Percentiles rank a stretch among this genome's conserved stretches.
These are phyloP conservation scores for Penicillium antarcticum DNA, from an alignment of 495 filamentous ascomycete genomes.

Conservation along the genomic window DNA sequence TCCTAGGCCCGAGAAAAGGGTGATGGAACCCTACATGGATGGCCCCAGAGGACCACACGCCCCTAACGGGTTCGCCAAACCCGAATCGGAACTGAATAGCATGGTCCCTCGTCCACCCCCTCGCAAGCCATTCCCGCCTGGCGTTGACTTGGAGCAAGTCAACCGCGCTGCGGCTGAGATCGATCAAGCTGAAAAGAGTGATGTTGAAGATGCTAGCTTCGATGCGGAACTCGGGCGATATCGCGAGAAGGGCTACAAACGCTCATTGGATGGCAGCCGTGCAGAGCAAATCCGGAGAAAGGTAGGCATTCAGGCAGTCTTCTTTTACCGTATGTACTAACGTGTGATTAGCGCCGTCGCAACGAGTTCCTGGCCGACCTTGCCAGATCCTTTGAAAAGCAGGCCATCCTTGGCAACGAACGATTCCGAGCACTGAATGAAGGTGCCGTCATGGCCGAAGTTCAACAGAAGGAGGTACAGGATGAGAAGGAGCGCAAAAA, in stretches of 20 bases:
- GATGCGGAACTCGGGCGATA: constrained; percentile 56
- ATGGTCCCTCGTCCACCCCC: constrained; percentile 6
- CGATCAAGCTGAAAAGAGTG: constrained; percentile 63
- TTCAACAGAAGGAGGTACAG: constrained; percentile 82
- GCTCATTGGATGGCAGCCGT: constrained; percentile 55
- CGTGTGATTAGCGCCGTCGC: constrained; percentile 50
- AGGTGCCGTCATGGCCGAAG: constrained; percentile 73
- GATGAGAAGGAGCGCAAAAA: constrained; percentile 99
- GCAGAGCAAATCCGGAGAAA: constrained; percentile 58
- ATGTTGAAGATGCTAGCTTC: constrained; percentile 62
- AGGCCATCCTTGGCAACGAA: constrained; percentile 50
- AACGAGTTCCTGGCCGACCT: constrained; percentile 46
- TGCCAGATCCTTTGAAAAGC: constrained; percentile 49
- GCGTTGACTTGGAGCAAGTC: constrained; percentile 62
- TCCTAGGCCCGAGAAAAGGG: constrained; percentile 32
- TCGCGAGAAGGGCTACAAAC: constrained; percentile 52
- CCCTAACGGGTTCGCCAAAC: constrained; percentile 17
- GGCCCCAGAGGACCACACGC: constrained; percentile 5
- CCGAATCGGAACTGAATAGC: constrained; percentile 3
- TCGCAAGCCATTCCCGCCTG: constrained; percentile 22
- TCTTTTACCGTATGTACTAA: constrained; percentile 13
- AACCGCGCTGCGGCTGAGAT: constrained; percentile 61
- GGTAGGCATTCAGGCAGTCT: constrained; percentile 28
- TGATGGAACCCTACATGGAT: constrained; percentile 17
- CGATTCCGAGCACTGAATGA: constrained; percentile 56